These are phyloP conservation scores for Fusarium humuli DNA, from an alignment of 2,329 filamentous ascomycete genomes.

Conservation along the genomic window DNA sequence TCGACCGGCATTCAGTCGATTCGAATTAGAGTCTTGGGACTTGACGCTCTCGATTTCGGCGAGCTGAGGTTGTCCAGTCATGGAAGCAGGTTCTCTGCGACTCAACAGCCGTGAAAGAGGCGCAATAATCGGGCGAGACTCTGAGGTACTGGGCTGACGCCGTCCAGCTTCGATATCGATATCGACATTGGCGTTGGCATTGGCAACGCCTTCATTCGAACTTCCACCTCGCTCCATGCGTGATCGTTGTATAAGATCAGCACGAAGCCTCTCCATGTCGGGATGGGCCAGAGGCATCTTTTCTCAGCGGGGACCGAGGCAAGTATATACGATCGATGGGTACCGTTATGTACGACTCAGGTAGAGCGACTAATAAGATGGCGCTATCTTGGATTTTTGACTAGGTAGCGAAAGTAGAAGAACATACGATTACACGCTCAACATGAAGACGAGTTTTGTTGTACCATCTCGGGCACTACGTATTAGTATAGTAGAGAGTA, in stretches of 20 bases:
- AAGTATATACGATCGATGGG: slow-evolving; percentile 15
- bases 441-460: slow-evolving; percentile 12
- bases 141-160: slow-evolving; percentile 14
- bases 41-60: slow-evolving; percentile 59
- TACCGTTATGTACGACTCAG: slow-evolving; percentile 25
- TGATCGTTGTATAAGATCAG: slow-evolving; percentile 50
- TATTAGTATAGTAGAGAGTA: slow-evolving; percentile 3
- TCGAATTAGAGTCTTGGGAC: slow-evolving; percentile 57
- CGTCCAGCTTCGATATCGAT: slow-evolving; percentile 30
- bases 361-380: slow-evolving; percentile 28
- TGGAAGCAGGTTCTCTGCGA: slow-evolving; percentile 34
- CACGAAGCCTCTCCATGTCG: slow-evolving; percentile 50
- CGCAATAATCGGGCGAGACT: slow-evolving; percentile 9
- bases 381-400: slow-evolving; percentile 34
- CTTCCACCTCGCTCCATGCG: slow-evolving; percentile 44
- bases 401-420: slow-evolving; percentile 7
- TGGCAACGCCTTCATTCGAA: slow-evolving; percentile 12
- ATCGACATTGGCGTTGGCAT: slow-evolving; percentile 22
- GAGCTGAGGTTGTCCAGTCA: slow-evolving; percentile 26
- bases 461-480: slow-evolving; percentile 34
- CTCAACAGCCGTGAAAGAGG: slow-evolving; percentile 36
- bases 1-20: slow-evolving; percentile 36
- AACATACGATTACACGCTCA: slow-evolving; percentile 26
- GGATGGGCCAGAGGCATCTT: slow-evolving; percentile 40
- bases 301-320: slow-evolving; percentile 4